These are phyloP conservation scores for Ophiocytium majus DNA, from an alignment of 352 stramenopile species.

Conservation along the genomic window DNA sequence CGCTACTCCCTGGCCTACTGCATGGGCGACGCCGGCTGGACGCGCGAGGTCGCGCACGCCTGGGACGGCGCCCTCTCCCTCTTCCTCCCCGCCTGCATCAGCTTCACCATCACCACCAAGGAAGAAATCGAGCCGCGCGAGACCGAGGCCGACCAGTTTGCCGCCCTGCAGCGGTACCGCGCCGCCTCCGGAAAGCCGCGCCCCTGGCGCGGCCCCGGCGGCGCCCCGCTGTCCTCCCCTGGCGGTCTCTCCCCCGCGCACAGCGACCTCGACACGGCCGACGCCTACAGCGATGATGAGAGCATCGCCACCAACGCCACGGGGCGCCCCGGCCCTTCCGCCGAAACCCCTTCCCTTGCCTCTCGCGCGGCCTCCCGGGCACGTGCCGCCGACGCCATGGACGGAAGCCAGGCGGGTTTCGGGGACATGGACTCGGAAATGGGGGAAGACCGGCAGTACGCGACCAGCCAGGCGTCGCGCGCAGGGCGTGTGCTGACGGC, in stretches of 20 bases:
- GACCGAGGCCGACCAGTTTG: not conserved
- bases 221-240: not conserved
- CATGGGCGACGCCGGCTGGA: not conserved
- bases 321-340: no score
- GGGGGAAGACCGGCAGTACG: no score
- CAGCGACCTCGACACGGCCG: no score
- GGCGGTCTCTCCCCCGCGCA: not conserved
- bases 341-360: no score
- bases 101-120: not conserved
- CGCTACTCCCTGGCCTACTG: conserved; percentile 12
- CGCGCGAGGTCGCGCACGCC: not conserved
- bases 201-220: not conserved
- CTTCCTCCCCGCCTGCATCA: not conserved
- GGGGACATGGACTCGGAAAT: no score
- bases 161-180: not conserved
- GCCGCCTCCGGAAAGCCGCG: not conserved
- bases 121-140: not conserved
- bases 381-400: no score
- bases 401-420: no score
- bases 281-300: no score
- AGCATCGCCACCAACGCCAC: no score
- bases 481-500: no score
- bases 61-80: not conserved
- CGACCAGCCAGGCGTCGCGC: no score
- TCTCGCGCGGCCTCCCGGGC: no score